These are phyloP conservation scores for Yamadazyma paraphyllophila DNA, from an alignment of 805 yeast genomes.

Conservation along the genomic window DNA sequence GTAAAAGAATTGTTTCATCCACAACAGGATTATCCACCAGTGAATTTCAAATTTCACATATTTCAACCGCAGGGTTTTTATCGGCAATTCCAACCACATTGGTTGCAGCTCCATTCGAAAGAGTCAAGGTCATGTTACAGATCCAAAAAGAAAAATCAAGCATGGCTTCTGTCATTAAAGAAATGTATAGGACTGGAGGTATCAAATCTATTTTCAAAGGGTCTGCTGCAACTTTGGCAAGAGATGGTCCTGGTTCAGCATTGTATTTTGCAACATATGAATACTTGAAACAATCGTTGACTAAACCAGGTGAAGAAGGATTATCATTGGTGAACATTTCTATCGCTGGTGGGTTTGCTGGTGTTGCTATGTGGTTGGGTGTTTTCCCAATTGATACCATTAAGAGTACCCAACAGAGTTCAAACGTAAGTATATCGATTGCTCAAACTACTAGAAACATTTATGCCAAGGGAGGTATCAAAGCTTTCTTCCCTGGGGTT, in stretches of 20 bases:
- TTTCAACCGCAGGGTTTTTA: slow-evolving; percentile 89
- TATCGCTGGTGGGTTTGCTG: slow-evolving; percentile 93
- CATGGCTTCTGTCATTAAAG: slow-evolving; percentile 60
- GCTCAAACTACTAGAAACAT: slow-evolving; percentile 64
- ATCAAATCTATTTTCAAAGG: slow-evolving; percentile 84
- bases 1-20: slow-evolving; percentile 67
- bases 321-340: slow-evolving; percentile 73
- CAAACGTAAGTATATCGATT: slow-evolving; percentile 54
- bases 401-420: slow-evolving; percentile 77
- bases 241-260: slow-evolving; percentile 98
- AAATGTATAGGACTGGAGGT: slow-evolving; percentile 79
- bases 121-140: slow-evolving; percentile 92
- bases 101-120: slow-evolving; percentile 96
- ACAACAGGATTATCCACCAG: slow-evolving; percentile 37
- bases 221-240: slow-evolving; percentile 84
- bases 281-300: slow-evolving; percentile 61
- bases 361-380: slow-evolving; percentile 94
- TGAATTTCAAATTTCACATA: slow-evolving; percentile 61
- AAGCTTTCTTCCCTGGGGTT: slow-evolving; percentile 95
- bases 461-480: slow-evolving; percentile 74
- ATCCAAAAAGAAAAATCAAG: slow-evolving; percentile 54
- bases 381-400: slow-evolving; percentile 96
- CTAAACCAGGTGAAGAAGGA: slow-evolving; percentile 46
- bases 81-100: slow-evolving; percentile 94
- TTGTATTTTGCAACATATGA: slow-evolving; percentile 94